Conservation (phyloP, 306 rosid genomes). For the Carpinus viminea region DNA sequence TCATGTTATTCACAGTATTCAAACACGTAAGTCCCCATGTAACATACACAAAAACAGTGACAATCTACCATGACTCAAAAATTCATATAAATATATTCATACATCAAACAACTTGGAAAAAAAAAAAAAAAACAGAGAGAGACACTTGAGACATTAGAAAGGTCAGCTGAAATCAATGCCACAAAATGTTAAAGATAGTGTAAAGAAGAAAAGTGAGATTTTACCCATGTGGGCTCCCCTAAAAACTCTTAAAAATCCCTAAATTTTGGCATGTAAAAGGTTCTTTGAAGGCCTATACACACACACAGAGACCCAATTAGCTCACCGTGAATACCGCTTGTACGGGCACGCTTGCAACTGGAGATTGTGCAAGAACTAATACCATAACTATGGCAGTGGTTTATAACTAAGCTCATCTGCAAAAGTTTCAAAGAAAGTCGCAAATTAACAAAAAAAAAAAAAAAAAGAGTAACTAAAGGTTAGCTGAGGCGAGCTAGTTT, state of each 20-base stretch:
- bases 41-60: neutral
- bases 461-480: neutral
- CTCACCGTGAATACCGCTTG: conserved; percentile 28
- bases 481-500: neutral
- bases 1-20: neutral
- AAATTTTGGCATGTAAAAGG: neutral
- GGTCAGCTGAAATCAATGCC: neutral
- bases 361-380: conserved; percentile 22
- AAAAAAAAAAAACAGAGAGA: neutral
- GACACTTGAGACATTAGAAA: neutral
- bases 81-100: neutral
- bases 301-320: neutral
- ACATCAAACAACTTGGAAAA: neutral
- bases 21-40: neutral
- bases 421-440: neutral
- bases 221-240: neutral
- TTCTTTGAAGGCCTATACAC: neutral
- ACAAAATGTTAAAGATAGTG: neutral
- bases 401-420: conserved; percentile 45
- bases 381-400: conserved; percentile 28
- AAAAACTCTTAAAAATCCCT: neutral
- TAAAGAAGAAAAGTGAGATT: neutral
- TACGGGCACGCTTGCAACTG: conserved; percentile 22
- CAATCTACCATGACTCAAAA: conserved; percentile 2
- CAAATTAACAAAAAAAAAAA: neutral